A percentile compares a stretch with the other conserved stretches of the same genome.
These are phyloP conservation scores for Fusarium devonianum DNA, from an alignment of 2,329 filamentous ascomycete species.

Conservation along the genomic window DNA sequence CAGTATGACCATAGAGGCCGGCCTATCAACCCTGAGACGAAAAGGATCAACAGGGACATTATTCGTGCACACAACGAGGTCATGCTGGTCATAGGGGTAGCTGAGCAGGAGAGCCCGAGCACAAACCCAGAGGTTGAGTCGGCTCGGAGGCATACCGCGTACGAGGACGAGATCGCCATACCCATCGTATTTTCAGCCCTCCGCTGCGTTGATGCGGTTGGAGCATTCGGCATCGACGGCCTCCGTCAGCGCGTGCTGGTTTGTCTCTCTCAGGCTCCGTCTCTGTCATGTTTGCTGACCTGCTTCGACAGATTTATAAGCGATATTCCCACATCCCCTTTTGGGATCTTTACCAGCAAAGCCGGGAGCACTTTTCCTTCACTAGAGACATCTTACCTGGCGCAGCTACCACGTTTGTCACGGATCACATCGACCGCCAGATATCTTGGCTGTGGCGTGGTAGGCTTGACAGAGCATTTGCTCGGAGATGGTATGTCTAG, in stretches of 20 bases:
- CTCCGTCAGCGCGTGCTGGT: slow-evolving; percentile 64
- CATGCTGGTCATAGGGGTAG: slow-evolving; percentile 68
- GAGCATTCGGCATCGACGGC: slow-evolving; percentile 61
- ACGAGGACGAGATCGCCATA: slow-evolving; percentile 57
- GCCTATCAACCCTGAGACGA: slow-evolving; percentile 62
- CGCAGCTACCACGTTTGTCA: slow-evolving; percentile 42
- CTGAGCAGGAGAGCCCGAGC: slow-evolving; percentile 60
- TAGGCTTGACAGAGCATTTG: slow-evolving; percentile 31
- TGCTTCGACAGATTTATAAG: slow-evolving; percentile 59
- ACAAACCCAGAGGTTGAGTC: slow-evolving; percentile 51
- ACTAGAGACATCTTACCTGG: slow-evolving; percentile 45
- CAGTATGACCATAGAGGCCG: slow-evolving; percentile 64
- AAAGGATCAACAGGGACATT: slow-evolving; percentile 62
- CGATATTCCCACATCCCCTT: slow-evolving; percentile 59
- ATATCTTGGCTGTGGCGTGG: slow-evolving; percentile 39
- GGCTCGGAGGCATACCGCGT: slow-evolving; percentile 53
- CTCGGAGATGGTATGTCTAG: slow-evolving; percentile 41
- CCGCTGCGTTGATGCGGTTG: slow-evolving; percentile 50
- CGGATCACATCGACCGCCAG: slow-evolving; percentile 41
- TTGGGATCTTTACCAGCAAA: slow-evolving; percentile 49
- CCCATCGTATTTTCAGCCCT: slow-evolving; percentile 47
- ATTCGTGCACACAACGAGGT: slow-evolving; percentile 69
- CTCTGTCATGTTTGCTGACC: slow-evolving; percentile 14
- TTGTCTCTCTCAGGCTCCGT: slow-evolving; percentile 16
- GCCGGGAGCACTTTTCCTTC: slow-evolving; percentile 43